A percentile compares a stretch with the other conserved stretches of the same genome.
phyloP scores from a whole-genome alignment of 2,329 filamentous ascomycete species.

The Neofusicoccum kwambonambiense region DNA sequence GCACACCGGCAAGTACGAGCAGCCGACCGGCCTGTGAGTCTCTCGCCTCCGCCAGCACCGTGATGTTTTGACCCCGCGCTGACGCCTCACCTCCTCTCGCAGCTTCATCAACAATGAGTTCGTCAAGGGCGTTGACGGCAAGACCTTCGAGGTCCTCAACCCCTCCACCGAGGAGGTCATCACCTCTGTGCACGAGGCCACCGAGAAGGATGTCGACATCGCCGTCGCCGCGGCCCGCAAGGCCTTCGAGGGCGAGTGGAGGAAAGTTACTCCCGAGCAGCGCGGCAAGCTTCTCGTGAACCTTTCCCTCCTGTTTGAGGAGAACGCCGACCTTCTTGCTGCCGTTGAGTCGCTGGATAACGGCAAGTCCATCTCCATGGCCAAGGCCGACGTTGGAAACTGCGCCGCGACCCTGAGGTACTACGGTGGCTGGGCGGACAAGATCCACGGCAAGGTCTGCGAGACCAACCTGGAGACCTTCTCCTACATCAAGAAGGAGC shows the following conservation, averaged over 20 bases:
- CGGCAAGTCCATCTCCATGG: constrained; percentile 76
- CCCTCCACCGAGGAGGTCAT: constrained; percentile 82
- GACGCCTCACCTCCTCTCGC: constrained; percentile 21
- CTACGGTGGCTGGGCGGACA: constrained; percentile 89
- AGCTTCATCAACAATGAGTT: constrained; percentile 95
- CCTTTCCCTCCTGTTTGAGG: constrained; percentile 77
- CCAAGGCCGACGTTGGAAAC: constrained; percentile 70
- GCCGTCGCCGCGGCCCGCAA: constrained; percentile 83
- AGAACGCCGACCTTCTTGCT: constrained; percentile 73
- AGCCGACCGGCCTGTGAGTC: constrained; percentile 55
- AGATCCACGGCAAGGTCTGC: constrained; percentile 84
- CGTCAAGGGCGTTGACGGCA: constrained; percentile 77
- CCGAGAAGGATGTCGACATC: constrained; percentile 78
- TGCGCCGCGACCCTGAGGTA: constrained; percentile 74
- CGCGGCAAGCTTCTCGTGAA: constrained; percentile 70
- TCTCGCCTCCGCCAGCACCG: neutral
- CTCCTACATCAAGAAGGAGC: constrained; percentile 79
- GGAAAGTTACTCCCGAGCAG: constrained; percentile 64
- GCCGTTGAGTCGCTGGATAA: constrained; percentile 86
- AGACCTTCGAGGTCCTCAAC: constrained; percentile 92
- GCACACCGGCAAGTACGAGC: constrained; percentile 57
- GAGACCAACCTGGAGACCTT: constrained; percentile 76
- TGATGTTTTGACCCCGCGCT: constrained; percentile 9
- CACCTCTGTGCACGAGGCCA: constrained; percentile 77
- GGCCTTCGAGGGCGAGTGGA: constrained; percentile 76